Base-by-base conservation (phyloP, 352 stramenopile species). In the Phytophthora ohioensis region DNA sequence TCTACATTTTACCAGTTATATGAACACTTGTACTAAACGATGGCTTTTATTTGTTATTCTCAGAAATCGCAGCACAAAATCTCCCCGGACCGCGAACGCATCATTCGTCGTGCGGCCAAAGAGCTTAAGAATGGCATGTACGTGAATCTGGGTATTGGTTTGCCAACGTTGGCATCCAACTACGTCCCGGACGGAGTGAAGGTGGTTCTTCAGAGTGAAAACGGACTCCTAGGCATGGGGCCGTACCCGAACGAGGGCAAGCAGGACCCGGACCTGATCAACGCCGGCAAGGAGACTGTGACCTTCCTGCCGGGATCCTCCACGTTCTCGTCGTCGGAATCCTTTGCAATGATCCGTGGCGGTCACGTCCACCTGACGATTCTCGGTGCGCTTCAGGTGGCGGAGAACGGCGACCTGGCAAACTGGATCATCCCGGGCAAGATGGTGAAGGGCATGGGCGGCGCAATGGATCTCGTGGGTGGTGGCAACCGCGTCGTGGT, bases 361-460 rank as follows among this genome's bases (percentile, higher is more conserved):
- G 89, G 91, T 38, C 96, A 99, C 71, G 96, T 99, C 42, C 86
- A 99, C 65, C 79, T 99, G 51, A 99, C 97, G 43, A 98, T 99
- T 63, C 83, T 99, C 15, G 97, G 97, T 21, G 97, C 93, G 30
- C 81, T 99, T 21, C 91, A 99, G 70, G 96, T 98, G 12, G 92
- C 91, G 42, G 82, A 87, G 30, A 97, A 97, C 58, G 97, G 97
- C 48, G 97, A 99, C 67, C 66, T 99, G 35, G 97, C 97, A 36
- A 99, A 98, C 74, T 99, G 93, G 93, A 98, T 97, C 61, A 98
- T 98, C 51, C 97, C 97, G 4, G 97, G 97, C 36, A 98, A 98
- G 78, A 96, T 99, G 79, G 82, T 99, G 27, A 99, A 99, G 78
- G 97, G 96, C 66, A 99, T 99, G 97, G 97, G 97, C 27, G 97